A percentile compares a stretch with the other conserved stretches of the same genome.
phyloP scores from a whole-genome alignment of 352 stramenopile genomes.

The Aphanomyces astaci region DNA sequence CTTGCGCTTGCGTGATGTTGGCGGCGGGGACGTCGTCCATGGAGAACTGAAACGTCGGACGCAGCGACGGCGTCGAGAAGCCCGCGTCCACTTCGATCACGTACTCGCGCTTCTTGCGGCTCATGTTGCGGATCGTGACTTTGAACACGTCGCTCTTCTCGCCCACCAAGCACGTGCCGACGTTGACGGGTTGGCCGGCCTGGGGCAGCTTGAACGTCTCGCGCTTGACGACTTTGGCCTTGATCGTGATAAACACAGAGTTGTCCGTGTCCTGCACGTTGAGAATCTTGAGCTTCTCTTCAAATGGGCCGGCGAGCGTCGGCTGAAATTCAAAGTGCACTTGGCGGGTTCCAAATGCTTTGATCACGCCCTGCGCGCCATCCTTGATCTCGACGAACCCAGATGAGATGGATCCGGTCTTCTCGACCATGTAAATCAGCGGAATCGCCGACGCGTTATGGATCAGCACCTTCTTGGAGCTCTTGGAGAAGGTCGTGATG shows the following conservation, averaged over 20 bases:
- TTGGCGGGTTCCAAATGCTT: slow-evolving; percentile 80
- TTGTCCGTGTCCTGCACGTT: slow-evolving; percentile 87
- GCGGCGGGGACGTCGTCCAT: slow-evolving; percentile 73
- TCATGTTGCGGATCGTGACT: slow-evolving; percentile 80
- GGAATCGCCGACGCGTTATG: slow-evolving; percentile 83
- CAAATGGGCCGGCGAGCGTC: slow-evolving; percentile 74
- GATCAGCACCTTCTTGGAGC: slow-evolving; percentile 76
- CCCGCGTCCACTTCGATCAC: slow-evolving; percentile 58
- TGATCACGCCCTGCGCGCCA: slow-evolving; percentile 77
- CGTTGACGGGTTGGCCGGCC: slow-evolving; percentile 72
- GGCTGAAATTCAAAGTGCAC: slow-evolving; percentile 86
- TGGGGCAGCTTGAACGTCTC: slow-evolving; percentile 87
- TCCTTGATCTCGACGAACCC: slow-evolving; percentile 85
- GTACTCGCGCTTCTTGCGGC: slow-evolving; percentile 81
- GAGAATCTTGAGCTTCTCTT: slow-evolving; percentile 84
- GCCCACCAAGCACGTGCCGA: slow-evolving; percentile 76
- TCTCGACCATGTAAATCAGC: slow-evolving; percentile 80
- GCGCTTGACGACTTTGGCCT: slow-evolving; percentile 81
- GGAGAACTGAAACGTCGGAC: slow-evolving; percentile 75
- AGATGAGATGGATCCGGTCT: slow-evolving; percentile 86
- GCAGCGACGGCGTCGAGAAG: slow-evolving; percentile 59
- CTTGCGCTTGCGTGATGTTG: slow-evolving; percentile 82
- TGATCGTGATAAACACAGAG: slow-evolving; percentile 82
- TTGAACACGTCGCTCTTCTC: slow-evolving; percentile 81
- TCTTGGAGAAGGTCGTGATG: slow-evolving; percentile 78